These are phyloP conservation scores for Chlamydomonas sp. DNA, from an alignment of 139 green algal species.

Conservation along the genomic window DNA sequence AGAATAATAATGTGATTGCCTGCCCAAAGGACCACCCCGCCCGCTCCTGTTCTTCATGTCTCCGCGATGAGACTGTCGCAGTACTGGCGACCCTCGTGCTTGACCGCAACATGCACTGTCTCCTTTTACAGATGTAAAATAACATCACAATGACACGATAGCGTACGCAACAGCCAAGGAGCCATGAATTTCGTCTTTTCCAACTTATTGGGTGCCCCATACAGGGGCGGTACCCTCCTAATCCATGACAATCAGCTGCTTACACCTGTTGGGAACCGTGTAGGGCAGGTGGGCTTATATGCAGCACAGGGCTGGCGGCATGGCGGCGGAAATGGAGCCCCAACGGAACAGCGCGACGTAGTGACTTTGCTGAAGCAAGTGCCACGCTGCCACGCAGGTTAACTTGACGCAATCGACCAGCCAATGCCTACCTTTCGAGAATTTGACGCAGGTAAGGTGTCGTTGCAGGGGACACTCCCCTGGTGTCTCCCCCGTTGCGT, in stretches of 20 bases:
- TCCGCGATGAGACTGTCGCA: no score
- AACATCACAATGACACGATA: no score
- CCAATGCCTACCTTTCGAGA: slow-evolving; percentile 88
- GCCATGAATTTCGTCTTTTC: slow-evolving; percentile 89
- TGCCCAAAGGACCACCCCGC: no score
- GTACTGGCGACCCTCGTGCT: no score
- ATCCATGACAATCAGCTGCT: slow-evolving; percentile 85
- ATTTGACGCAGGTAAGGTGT: slow-evolving; percentile 65
- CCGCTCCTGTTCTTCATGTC: no score
- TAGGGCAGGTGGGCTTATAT: slow-evolving; percentile 71
- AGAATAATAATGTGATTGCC: no score
- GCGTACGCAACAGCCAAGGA: no score
- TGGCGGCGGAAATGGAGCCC: neutral
- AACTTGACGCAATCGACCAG: slow-evolving; percentile 77
- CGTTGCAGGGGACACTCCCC: neutral
- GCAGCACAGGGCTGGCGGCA: neutral
- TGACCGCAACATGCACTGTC: no score
- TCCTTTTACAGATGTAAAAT: no score
- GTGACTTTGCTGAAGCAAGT: neutral
- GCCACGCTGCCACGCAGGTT: slow-evolving; percentile 61
- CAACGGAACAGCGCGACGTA: no score
- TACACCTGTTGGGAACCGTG: slow-evolving; percentile 89
- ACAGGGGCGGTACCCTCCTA: slow-evolving; percentile 91
- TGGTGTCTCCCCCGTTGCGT: neutral
- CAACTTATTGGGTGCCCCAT: slow-evolving; percentile 93